phyloP scores from a whole-genome alignment of 768 basidiomycete genomes.

The Cystofilobasidium ferigula region DNA sequence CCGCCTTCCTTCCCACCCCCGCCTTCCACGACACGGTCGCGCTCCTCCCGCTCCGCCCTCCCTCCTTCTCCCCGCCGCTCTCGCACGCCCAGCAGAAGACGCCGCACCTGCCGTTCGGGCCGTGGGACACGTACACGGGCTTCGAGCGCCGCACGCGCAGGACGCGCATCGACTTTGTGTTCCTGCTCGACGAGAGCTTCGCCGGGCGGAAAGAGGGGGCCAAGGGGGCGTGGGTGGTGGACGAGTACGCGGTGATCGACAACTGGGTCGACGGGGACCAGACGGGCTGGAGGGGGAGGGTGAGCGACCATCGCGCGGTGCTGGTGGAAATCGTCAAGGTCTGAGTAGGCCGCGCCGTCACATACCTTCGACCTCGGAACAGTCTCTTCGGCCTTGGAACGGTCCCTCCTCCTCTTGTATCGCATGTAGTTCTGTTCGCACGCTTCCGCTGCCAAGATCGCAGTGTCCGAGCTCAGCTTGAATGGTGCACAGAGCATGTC shows the following conservation, averaged over 20 bases:
- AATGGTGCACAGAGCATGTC: too few relatives aligned
- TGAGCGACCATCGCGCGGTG: slow-evolving; percentile 17
- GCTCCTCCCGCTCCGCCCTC: not conserved
- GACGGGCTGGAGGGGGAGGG: slow-evolving; percentile 11
- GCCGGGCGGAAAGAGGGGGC: too few relatives aligned
- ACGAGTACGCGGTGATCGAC: slow-evolving; percentile 11
- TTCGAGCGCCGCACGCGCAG: not conserved
- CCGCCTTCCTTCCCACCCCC: not conserved
- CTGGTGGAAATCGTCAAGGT: slow-evolving; percentile 5
- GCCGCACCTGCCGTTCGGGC: slow-evolving; percentile 14
- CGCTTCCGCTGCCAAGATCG: too few relatives aligned
- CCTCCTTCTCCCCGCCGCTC: not conserved
- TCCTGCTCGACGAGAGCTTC: slow-evolving; percentile 2
- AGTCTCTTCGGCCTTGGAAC: too few relatives aligned
- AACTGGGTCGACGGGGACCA: slow-evolving; percentile 12
- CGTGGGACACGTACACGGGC: slow-evolving; percentile 17
- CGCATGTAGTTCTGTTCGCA: too few relatives aligned
- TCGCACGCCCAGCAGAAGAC: not conserved
- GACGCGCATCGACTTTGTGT: slow-evolving; percentile 24
- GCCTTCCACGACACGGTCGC: slow-evolving; percentile 7
- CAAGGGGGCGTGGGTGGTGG: not conserved
- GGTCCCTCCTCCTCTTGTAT: too few relatives aligned
- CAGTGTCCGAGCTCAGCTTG: too few relatives aligned
- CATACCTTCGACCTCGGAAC: too few relatives aligned
- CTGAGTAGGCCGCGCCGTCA: too few relatives aligned